phyloP scores from a whole-genome alignment of 106 monocot species.

The Dactylorhiza incarnata region DNA sequence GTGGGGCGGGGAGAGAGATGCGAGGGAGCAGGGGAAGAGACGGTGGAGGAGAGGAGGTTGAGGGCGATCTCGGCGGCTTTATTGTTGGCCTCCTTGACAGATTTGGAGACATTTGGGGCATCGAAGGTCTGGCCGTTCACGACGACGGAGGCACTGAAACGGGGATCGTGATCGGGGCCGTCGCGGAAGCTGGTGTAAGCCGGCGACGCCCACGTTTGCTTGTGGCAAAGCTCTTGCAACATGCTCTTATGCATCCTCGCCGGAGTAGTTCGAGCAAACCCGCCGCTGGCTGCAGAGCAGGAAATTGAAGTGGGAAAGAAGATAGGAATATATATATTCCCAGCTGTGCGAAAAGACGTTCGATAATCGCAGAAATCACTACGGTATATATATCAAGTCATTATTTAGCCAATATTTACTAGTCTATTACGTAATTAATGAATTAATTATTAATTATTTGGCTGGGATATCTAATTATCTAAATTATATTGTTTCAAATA shows the following conservation, averaged over 20 bases:
- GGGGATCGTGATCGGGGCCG: constrained; percentile 46
- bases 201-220: constrained; percentile 31
- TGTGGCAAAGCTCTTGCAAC: constrained; percentile 60
- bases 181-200: constrained; percentile 35
- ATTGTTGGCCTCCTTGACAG: constrained; percentile 43
- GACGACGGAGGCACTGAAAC: constrained; percentile 40
- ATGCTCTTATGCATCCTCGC: constrained; percentile 36
- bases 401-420: too few relatives aligned
- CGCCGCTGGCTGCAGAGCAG: too few relatives aligned
- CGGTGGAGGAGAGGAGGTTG: constrained; percentile 5
- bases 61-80: constrained; percentile 31
- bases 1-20: neutral
- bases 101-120: constrained; percentile 19
- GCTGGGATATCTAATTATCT: too few relatives aligned
- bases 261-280: too few relatives aligned
- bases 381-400: too few relatives aligned
- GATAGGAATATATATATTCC: too few relatives aligned
- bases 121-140: constrained; percentile 38
- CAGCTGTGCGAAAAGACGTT: too few relatives aligned
- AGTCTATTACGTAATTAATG: too few relatives aligned
- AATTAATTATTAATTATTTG: too few relatives aligned
- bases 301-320: too few relatives aligned
- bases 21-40: neutral
- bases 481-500: too few relatives aligned
- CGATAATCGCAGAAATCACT: too few relatives aligned